Evolutionary conservation across 2,329 filamentous ascomycete species (phyloP).

Genomic region (Cladobotryum protrusum): DNA sequence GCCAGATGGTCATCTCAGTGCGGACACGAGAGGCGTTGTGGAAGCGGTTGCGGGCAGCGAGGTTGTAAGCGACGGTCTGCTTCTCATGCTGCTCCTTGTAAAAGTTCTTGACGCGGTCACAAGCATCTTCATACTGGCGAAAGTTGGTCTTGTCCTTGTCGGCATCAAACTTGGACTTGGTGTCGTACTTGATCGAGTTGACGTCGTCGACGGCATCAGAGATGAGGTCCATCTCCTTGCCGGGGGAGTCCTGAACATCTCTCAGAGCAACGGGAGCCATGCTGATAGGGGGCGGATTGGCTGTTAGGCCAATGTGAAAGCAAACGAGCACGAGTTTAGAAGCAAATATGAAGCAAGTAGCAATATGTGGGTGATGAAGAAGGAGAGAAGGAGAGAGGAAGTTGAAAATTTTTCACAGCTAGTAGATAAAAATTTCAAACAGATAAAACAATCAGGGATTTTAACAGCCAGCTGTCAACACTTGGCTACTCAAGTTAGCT

Average conservation of each 20-base stretch:
- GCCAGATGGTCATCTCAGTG: conserved; percentile 78
- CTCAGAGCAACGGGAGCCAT: conserved; percentile 23
- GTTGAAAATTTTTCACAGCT: too few relatives aligned
- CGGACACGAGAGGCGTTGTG: conserved; percentile 52
- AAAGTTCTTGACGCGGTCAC: conserved; percentile 79
- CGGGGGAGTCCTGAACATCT: conserved; percentile 13
- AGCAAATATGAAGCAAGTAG: too few relatives aligned
- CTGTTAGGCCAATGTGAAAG: too few relatives aligned
- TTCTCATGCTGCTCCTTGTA: conserved; percentile 67
- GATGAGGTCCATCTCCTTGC: conserved; percentile 39
- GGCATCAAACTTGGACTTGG: conserved; percentile 60
- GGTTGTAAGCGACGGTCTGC: conserved; percentile 79
- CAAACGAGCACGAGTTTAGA: too few relatives aligned
- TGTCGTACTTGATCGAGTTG: conserved; percentile 46
- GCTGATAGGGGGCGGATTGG: not conserved
- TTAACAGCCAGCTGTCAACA: not conserved
- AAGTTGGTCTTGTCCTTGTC: conserved; percentile 75
- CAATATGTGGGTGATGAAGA: too few relatives aligned
- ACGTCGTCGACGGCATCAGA: conserved; percentile 46
- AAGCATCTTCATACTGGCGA: conserved; percentile 76
- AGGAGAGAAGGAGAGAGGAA: not conserved
- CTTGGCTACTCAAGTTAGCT: not conserved
- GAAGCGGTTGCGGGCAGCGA: conserved; percentile 60
- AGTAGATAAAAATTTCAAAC: too few relatives aligned
- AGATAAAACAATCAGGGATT: too few relatives aligned